Base-by-base conservation (phyloP, 1,139 yeast species). In the Candida sojae region DNA sequence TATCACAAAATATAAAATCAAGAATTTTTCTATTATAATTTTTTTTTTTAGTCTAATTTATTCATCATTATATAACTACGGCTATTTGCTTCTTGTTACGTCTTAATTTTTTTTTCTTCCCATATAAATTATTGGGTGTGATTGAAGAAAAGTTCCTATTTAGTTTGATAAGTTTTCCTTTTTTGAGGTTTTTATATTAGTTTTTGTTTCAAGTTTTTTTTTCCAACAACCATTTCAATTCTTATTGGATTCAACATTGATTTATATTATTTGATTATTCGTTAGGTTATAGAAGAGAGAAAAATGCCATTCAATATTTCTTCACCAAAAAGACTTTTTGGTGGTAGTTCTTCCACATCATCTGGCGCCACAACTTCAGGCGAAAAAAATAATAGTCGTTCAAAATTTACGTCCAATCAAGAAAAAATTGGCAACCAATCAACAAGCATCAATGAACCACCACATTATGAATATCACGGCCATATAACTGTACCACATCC, bases 381-480 rank as follows among this genome's bases (percentile, higher is more conserved):
- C 32, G 42, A 39, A 29, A 30, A 39, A 21, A 30, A 23, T 21
- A 35, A 28, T 21, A 25, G 12, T 31, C 25, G 42, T n/a, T 39
- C 34, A 11, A 39, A 17, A 29, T 17, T 39, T 30, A 29, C 42
- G 31, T 12, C 42, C 28, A 29, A 2, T 29, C 30, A 39, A 31
- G 34, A 39, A n/a, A 31, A 39, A 36, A 28, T 36, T 36, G 21
- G 39, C 39, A 36, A 36, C 39, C 39, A 36, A 36, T 7, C 39
- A 10, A 13, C 39, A 25, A 7, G 25, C 13, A 9, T 17, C 6
- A 4, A 28, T 10, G 21, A 10, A 10, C n/a, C 30, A 25, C 26
- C 17, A 12, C 10, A 25, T 25, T n/a, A 36, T 26, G 21, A 25
- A 26, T 36, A 36, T 17, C 39, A 36, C 11, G 30, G 30, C 17